A percentile compares a stretch with the other conserved stretches of the same genome.
Evolutionary conservation across 2,329 filamentous ascomycete genomes (phyloP).

Genomic region (Aspergillus chevalieri): DNA sequence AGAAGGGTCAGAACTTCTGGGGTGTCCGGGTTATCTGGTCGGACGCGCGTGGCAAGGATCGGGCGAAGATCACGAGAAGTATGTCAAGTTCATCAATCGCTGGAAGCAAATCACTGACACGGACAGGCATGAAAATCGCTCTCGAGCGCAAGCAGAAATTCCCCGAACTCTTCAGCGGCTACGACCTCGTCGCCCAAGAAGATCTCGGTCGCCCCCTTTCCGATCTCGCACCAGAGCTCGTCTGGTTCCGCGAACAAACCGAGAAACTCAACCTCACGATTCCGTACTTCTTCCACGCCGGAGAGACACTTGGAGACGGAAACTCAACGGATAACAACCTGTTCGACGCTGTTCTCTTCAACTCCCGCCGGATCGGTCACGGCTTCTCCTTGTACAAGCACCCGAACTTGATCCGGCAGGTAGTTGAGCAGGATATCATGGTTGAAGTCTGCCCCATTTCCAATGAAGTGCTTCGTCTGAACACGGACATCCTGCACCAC

Average conservation of each 20-base stretch:
- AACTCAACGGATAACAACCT: slow-evolving; percentile 72
- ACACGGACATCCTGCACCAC: slow-evolving; percentile 66
- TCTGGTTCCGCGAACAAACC: slow-evolving; percentile 86
- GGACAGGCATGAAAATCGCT: slow-evolving; percentile 78
- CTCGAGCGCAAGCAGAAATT: slow-evolving; percentile 72
- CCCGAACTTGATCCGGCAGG: slow-evolving; percentile 75
- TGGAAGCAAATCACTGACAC: slow-evolving; percentile 39
- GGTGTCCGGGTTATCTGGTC: slow-evolving; percentile 79
- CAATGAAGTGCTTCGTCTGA: slow-evolving; percentile 78
- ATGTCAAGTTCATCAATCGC: neutral
- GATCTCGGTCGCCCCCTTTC: slow-evolving; percentile 68
- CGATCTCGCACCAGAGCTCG: slow-evolving; percentile 71
- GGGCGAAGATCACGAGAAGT: slow-evolving; percentile 4
- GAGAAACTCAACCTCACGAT: slow-evolving; percentile 67
- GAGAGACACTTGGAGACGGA: slow-evolving; percentile 79
- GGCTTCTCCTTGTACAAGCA: slow-evolving; percentile 84
- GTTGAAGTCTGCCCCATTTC: slow-evolving; percentile 84
- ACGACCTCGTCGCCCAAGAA: slow-evolving; percentile 83
- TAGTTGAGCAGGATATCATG: slow-evolving; percentile 77
- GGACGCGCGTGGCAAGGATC: slow-evolving; percentile 49
- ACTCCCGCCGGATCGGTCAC: slow-evolving; percentile 79
- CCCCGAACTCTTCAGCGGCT: slow-evolving; percentile 73
- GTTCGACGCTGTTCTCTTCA: slow-evolving; percentile 77
- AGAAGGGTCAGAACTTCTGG: slow-evolving; percentile 71
- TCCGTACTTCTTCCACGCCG: slow-evolving; percentile 91